phyloP scores from a whole-genome alignment of 2,329 filamentous ascomycete genomes.

The Calonectria hongkongensis region DNA sequence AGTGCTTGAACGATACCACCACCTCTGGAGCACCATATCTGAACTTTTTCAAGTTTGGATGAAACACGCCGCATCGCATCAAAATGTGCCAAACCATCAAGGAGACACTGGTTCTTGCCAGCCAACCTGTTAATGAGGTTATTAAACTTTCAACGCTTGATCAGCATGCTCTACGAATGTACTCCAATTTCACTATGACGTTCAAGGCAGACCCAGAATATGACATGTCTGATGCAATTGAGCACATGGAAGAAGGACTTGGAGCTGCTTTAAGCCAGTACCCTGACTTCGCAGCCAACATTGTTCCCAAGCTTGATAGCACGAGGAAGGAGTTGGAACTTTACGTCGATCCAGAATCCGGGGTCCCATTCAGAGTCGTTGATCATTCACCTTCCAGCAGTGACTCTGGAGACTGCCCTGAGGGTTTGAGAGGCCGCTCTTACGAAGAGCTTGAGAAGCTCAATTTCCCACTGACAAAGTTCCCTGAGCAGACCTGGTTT shows the following conservation, averaged over 20 bases:
- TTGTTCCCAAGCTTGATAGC: conserved; percentile 9
- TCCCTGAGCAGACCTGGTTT: background rate
- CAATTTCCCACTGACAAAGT: background rate
- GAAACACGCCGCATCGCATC: background rate
- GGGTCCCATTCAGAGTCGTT: background rate
- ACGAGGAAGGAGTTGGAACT: conserved; percentile 3
- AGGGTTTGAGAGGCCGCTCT: background rate
- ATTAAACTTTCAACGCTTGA: conserved; percentile 1
- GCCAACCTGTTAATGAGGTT: background rate
- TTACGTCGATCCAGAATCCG: background rate
- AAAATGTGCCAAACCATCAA: conserved; percentile 3
- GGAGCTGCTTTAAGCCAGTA: background rate
- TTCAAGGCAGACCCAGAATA: background rate
- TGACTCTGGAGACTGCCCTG: background rate
- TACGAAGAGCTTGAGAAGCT: background rate
- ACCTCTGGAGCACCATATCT: too few relatives aligned
- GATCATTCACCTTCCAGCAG: background rate
- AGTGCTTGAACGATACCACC: too few relatives aligned
- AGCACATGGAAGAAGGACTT: conserved; percentile 6
- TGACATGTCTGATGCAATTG: background rate
- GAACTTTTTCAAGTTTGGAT: background rate
- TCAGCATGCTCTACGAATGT: conserved; percentile 12
- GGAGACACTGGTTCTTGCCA: background rate
- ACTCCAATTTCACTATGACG: background rate
- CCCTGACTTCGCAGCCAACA: background rate